phyloP scores from a whole-genome alignment of 345 rosid genomes.

The Salix purpurea region DNA sequence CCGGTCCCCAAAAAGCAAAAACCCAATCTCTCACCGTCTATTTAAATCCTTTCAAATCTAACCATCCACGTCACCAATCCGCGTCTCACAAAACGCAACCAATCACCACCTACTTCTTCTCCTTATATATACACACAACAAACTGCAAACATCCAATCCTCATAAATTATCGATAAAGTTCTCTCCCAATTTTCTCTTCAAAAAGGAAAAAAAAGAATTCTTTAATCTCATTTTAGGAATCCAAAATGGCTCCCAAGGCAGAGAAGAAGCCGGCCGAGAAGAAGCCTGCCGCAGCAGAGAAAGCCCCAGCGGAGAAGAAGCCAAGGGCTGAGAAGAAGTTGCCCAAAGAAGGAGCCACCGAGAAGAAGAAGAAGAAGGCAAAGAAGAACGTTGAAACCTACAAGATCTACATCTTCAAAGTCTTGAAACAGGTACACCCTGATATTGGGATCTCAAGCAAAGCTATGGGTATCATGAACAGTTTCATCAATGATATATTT shows the following conservation, averaged over 20 bases:
- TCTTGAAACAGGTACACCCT: constrained; percentile 24
- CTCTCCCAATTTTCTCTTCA: too few relatives aligned
- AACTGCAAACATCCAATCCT: too few relatives aligned
- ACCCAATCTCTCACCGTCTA: neutral
- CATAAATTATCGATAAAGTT: too few relatives aligned
- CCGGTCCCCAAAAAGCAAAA: neutral
- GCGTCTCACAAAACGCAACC: neutral
- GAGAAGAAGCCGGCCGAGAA: constrained; percentile 23
- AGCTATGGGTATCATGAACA: constrained; percentile 29
- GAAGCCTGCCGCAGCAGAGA: constrained; percentile 21
- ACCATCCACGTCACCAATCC: constrained; percentile 20
- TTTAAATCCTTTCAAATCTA: neutral
- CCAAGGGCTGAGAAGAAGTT: constrained; percentile 23
- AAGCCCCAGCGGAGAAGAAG: constrained; percentile 19
- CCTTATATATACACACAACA: constrained; percentile 1
- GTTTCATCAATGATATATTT: constrained; percentile 20
- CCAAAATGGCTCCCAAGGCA: constrained; percentile 18
- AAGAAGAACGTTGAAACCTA: constrained; percentile 29
- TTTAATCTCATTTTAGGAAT: neutral
- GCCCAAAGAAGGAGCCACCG: constrained; percentile 19
- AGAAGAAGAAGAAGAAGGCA: constrained; percentile 19
- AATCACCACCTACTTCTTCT: neutral
- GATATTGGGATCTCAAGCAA: constrained; percentile 23
- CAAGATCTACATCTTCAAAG: constrained; percentile 28
- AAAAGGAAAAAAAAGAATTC: too few relatives aligned